phyloP scores from a whole-genome alignment of 495 filamentous ascomycete species.

The Annulohypoxylon bovei region DNA sequence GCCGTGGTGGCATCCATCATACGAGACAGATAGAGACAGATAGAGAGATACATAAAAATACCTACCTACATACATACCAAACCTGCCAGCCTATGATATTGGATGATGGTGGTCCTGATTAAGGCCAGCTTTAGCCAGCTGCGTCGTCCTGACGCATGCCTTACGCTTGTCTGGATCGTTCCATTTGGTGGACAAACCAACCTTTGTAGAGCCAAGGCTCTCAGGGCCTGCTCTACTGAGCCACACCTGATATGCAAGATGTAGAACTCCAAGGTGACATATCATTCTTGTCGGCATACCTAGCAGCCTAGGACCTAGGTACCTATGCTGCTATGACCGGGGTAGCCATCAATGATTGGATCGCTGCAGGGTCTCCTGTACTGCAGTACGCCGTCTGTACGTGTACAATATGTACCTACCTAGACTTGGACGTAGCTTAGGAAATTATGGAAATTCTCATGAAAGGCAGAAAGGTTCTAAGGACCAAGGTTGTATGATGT shows the following conservation, averaged over 20 bases:
- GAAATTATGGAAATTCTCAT: background rate
- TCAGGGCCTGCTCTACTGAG: background rate
- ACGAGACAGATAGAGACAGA: background rate
- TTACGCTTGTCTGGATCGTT: constrained; percentile 36
- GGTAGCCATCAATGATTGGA: too few species aligned
- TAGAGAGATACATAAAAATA: background rate
- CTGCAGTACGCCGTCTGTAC: background rate
- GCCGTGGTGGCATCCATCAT: constrained; percentile 28
- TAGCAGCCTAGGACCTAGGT: background rate
- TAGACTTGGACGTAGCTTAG: too few species aligned
- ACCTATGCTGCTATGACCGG: background rate
- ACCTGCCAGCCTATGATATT: constrained; percentile 11
- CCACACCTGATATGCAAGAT: background rate
- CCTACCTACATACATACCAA: constrained; percentile 6
- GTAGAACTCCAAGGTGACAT: background rate
- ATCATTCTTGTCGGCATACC: background rate
- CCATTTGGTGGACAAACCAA: constrained; percentile 21
- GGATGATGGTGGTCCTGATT: constrained; percentile 6
- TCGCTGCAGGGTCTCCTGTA: background rate
- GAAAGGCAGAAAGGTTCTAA: background rate
- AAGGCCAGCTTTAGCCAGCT: constrained; percentile 13
- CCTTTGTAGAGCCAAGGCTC: constrained; percentile 7
- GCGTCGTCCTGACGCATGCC: constrained; percentile 37
- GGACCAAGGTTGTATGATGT: constrained; percentile 16
- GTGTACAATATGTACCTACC: too few species aligned